Conservation (phyloP, 768 basidiomycete species). For the Chalciporus chontae region DNA sequence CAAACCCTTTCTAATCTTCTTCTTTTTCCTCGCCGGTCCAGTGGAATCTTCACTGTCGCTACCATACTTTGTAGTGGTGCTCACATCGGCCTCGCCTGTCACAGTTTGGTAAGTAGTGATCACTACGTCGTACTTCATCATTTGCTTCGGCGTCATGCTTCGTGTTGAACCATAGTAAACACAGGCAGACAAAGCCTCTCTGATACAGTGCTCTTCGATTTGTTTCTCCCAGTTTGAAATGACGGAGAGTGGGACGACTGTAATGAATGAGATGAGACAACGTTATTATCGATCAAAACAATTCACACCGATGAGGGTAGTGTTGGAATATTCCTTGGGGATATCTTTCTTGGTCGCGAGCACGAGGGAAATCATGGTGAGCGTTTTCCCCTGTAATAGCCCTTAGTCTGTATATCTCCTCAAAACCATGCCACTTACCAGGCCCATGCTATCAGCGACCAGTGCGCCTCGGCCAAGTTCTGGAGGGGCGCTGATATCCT, state of each 20-base stretch:
- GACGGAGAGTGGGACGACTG: slow-evolving; percentile 80
- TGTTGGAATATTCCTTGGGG: slow-evolving; percentile 51
- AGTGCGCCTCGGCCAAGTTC: slow-evolving; percentile 79
- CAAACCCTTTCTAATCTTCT: slow-evolving; percentile 53
- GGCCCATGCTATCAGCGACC: slow-evolving; percentile 87
- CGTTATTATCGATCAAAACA: background rate
- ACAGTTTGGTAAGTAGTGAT: slow-evolving; percentile 84
- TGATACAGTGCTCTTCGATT: slow-evolving; percentile 65
- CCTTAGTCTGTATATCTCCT: slow-evolving; percentile 1
- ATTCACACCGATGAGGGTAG: slow-evolving; percentile 74
- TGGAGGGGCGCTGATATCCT: slow-evolving; percentile 49
- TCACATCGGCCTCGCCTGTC: slow-evolving; percentile 45
- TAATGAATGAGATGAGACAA: slow-evolving; percentile 2
- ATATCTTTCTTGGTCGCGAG: slow-evolving; percentile 71
- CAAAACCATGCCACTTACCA: slow-evolving; percentile 32
- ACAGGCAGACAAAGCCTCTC: slow-evolving; percentile 48
- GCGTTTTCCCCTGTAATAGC: slow-evolving; percentile 73
- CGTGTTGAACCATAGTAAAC: slow-evolving; percentile 75
- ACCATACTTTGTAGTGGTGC: slow-evolving; percentile 4
- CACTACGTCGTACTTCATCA: slow-evolving; percentile 71
- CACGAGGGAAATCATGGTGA: slow-evolving; percentile 82
- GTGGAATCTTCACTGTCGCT: slow-evolving; percentile 14
- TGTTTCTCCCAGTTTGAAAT: slow-evolving; percentile 89
- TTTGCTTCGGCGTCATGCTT: slow-evolving; percentile 50
- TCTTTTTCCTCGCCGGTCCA: slow-evolving; percentile 48